phyloP scores from a whole-genome alignment of 768 basidiomycete species.

The Hydnum rufescens region DNA sequence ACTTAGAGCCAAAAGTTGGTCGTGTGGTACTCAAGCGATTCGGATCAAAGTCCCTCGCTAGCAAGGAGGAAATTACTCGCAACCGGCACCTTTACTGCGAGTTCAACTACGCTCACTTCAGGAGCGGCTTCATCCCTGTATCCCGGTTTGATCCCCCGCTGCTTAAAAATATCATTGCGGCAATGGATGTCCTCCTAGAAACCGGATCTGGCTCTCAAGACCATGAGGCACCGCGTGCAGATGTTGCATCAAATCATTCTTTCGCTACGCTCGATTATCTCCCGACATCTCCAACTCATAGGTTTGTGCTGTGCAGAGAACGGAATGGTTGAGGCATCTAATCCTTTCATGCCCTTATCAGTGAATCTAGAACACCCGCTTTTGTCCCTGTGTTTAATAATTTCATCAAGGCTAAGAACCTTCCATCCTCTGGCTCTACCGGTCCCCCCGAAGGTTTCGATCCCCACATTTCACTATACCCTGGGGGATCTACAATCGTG shows the following conservation, averaged over 20 bases:
- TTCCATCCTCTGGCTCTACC: neutral
- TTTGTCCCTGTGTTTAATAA: too few relatives aligned
- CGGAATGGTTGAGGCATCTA: too few relatives aligned
- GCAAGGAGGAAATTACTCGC: slow-evolving; percentile 29
- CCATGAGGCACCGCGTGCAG: too few relatives aligned
- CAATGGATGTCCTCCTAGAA: slow-evolving; percentile 55
- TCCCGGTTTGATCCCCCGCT: slow-evolving; percentile 52
- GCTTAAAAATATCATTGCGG: slow-evolving; percentile 39
- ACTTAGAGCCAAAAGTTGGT: slow-evolving; percentile 34
- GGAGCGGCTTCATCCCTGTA: slow-evolving; percentile 55
- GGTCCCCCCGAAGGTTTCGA: neutral
- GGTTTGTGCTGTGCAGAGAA: too few relatives aligned
- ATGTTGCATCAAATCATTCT: too few relatives aligned
- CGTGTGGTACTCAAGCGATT: slow-evolving; percentile 28
- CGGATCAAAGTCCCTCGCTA: slow-evolving; percentile 50
- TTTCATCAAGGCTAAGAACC: slow-evolving; percentile 17
- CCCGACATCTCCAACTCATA: too few relatives aligned
- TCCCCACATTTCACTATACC: neutral
- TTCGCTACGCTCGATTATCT: too few relatives aligned
- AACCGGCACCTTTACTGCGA: slow-evolving; percentile 6
- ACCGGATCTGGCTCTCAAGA: too few relatives aligned
- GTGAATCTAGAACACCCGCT: too few relatives aligned
- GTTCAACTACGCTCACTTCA: slow-evolving; percentile 36
- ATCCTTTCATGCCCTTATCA: too few relatives aligned
- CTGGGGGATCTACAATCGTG: neutral